phyloP scores from a whole-genome alignment of 2,329 filamentous ascomycete genomes.

The Venturia oleaginea region DNA sequence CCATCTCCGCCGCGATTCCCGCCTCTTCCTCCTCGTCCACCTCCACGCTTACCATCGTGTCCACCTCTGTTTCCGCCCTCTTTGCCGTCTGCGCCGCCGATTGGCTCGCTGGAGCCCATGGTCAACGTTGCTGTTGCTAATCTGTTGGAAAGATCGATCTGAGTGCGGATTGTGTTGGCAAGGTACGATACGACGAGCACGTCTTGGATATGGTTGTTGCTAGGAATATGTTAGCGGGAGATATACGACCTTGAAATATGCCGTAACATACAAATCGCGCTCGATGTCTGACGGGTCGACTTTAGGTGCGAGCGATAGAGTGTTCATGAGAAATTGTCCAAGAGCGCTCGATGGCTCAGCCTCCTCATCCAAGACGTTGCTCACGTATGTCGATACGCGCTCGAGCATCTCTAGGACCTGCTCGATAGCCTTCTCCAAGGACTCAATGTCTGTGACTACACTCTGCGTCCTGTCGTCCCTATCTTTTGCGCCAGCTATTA shows the following conservation, averaged over 20 bases:
- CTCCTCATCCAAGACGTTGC: slow-evolving; percentile 89
- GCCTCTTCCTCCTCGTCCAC: slow-evolving; percentile 24
- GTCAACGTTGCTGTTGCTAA: slow-evolving; percentile 58
- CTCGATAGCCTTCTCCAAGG: slow-evolving; percentile 74
- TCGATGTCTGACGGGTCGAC: slow-evolving; percentile 86
- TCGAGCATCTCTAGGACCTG: slow-evolving; percentile 85
- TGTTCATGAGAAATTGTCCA: slow-evolving; percentile 91
- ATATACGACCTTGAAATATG: background rate
- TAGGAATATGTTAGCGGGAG: slow-evolving; percentile 29
- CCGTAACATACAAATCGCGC: slow-evolving; percentile 66
- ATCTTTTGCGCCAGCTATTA: slow-evolving; percentile 75
- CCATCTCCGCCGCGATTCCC: slow-evolving; percentile 12
- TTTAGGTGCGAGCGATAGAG: slow-evolving; percentile 87
- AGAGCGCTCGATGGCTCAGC: slow-evolving; percentile 80
- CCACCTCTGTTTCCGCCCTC: slow-evolving; percentile 22
- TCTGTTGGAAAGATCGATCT: slow-evolving; percentile 95
- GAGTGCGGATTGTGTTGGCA: slow-evolving; percentile 95
- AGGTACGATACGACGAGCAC: slow-evolving; percentile 97
- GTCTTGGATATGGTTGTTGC: slow-evolving; percentile 99
- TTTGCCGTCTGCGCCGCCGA: slow-evolving; percentile 19
- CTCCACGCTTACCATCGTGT: slow-evolving; percentile 22
- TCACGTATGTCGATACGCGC: slow-evolving; percentile 84
- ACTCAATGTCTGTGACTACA: slow-evolving; percentile 81
- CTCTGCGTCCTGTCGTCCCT: slow-evolving; percentile 62
- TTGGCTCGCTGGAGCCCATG: slow-evolving; percentile 33